These are phyloP conservation scores for Colletotrichum sp. DNA, from an alignment of 2,329 filamentous ascomycete species.

Conservation along the genomic window DNA sequence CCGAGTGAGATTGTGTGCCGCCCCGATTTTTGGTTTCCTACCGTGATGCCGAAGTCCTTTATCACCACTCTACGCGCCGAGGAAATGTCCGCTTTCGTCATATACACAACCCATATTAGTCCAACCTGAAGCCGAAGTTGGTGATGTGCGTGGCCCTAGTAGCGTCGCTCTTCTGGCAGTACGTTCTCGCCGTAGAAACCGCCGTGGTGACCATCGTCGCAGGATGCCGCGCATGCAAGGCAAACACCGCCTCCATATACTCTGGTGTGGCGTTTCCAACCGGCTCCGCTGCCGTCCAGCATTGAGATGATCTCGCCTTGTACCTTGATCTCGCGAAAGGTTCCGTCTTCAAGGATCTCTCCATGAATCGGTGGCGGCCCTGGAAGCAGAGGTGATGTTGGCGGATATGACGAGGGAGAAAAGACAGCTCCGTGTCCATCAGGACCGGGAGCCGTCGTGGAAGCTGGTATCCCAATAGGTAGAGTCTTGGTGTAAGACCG, in stretches of 20 bases:
- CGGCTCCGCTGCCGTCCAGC: conserved; percentile 49
- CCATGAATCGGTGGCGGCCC: conserved; percentile 44
- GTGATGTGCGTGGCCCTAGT: not conserved
- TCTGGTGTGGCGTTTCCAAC: conserved; percentile 62
- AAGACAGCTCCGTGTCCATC: conserved; percentile 32
- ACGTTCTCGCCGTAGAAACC: conserved; percentile 61
- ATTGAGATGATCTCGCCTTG: conserved; percentile 56
- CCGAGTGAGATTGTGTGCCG: not conserved
- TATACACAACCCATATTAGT: not conserved
- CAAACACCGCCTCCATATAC: conserved; percentile 64
- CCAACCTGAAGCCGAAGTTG: not conserved
- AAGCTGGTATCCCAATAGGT: conserved; percentile 35
- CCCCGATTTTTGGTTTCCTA: not conserved
- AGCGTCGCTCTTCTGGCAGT: conserved; percentile 55
- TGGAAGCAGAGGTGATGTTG: conserved; percentile 50
- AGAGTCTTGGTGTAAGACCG: conserved; percentile 48
- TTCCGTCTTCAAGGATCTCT: conserved; percentile 30
- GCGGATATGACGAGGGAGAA: conserved; percentile 54
- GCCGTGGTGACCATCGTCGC: conserved; percentile 43
- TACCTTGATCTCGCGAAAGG: conserved; percentile 41
- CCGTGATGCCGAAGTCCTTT: conserved; percentile 1
- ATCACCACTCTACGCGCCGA: not conserved
- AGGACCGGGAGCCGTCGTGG: conserved; percentile 14
- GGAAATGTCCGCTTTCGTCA: not conserved
- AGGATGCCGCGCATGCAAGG: conserved; percentile 57